Percentiles rank a stretch among this genome's conserved stretches.
phyloP scores from a whole-genome alignment of 1,139 yeast genomes.

The Pichia kudriavzevii region DNA sequence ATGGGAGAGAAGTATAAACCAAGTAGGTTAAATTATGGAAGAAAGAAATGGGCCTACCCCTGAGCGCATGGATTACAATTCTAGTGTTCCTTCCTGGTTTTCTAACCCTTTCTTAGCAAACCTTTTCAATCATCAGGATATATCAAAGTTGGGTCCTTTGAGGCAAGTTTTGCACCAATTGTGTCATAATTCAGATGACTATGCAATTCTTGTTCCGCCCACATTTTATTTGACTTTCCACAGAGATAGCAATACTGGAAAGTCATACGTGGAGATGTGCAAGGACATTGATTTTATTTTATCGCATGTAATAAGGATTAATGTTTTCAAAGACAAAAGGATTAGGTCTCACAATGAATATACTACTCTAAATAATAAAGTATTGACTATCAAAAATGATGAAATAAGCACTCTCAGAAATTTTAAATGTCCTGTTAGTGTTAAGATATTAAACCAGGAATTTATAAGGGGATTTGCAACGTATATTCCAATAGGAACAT shows the following conservation, averaged over 20 bases:
- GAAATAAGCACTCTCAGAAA: slow-evolving; percentile 50
- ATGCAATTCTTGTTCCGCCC: slow-evolving; percentile 57
- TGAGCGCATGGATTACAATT: too few relatives aligned
- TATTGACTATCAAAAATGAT: slow-evolving; percentile 51
- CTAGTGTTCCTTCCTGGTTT: slow-evolving; percentile 29
- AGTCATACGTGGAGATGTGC: slow-evolving; percentile 49
- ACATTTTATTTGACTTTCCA: slow-evolving; percentile 42
- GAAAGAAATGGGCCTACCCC: too few relatives aligned
- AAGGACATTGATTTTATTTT: slow-evolving; percentile 59
- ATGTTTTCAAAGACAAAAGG: slow-evolving; percentile 33
- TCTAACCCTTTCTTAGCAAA: slow-evolving; percentile 62
- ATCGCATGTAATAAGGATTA: slow-evolving; percentile 53
- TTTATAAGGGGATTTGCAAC: slow-evolving; percentile 23
- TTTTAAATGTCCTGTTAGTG: slow-evolving; percentile 41
- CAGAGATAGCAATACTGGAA: slow-evolving; percentile 42
- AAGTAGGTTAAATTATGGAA: too few relatives aligned
- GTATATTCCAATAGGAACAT: slow-evolving; percentile 38
- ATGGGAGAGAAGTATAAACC: too few relatives aligned
- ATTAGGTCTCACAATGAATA: slow-evolving; percentile 28
- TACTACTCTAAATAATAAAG: slow-evolving; percentile 54
- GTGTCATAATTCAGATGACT: slow-evolving; percentile 37
- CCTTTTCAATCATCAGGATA: slow-evolving; percentile 59
- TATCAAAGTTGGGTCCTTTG: slow-evolving; percentile 40
- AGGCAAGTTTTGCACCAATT: slow-evolving; percentile 40
- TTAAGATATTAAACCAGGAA: slow-evolving; percentile 36